Evolutionary conservation across 345 rosid genomes (phyloP).

Genomic region (Hibiscus mutabilis): DNA sequence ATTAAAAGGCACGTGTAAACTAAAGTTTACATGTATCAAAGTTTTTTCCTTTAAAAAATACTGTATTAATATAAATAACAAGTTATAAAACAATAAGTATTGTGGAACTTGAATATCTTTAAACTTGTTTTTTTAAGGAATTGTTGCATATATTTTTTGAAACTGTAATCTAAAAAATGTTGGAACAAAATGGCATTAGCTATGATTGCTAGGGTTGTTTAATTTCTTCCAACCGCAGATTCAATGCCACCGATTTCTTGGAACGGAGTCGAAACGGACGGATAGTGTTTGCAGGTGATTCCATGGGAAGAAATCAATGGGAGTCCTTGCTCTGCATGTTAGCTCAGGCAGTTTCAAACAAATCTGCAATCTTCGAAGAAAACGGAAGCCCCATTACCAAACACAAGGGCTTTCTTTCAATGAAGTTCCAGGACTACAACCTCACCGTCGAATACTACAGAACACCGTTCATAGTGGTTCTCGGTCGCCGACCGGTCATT

Average conservation of each 20-base stretch:
- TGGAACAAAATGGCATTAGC: too few relatives aligned
- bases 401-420: constrained; percentile 82
- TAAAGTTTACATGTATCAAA: too few relatives aligned
- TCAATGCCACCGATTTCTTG: constrained; percentile 62
- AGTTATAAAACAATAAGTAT: too few relatives aligned
- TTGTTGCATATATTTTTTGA: too few relatives aligned
- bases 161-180: too few relatives aligned
- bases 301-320: constrained; percentile 91
- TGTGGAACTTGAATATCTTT: too few relatives aligned
- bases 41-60: too few relatives aligned
- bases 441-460: constrained; percentile 76
- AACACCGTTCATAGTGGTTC: constrained; percentile 56
- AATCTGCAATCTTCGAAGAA: constrained; percentile 60
- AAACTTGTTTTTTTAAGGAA: too few relatives aligned
- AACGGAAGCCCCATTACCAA: constrained; percentile 62
- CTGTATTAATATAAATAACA: too few relatives aligned
- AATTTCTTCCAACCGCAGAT: constrained; percentile 29
- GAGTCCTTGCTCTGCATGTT: constrained; percentile 81
- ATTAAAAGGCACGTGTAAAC: too few relatives aligned
- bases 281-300: constrained; percentile 84
- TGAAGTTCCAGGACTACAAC: constrained; percentile 61
- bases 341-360: constrained; percentile 44
- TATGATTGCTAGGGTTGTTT: not conserved
- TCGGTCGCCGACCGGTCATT: constrained; percentile 42
- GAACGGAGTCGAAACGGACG: constrained; percentile 67